Percentiles rank a stretch among this genome's conserved stretches.
These are phyloP conservation scores for Apiospora sp. DNA, from an alignment of 2,329 filamentous ascomycete species.

Conservation along the genomic window DNA sequence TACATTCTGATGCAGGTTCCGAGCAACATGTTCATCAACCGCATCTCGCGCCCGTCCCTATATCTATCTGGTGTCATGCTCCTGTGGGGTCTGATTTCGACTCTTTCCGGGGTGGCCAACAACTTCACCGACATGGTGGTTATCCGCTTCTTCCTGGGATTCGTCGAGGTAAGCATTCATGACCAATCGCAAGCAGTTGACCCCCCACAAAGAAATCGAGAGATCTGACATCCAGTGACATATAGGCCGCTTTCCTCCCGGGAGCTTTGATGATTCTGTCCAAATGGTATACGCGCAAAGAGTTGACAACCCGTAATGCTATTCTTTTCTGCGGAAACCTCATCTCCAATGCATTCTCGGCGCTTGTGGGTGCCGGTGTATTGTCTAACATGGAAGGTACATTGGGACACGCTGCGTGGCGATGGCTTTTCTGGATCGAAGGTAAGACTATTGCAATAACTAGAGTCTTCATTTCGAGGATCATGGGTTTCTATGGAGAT, in stretches of 20 bases:
- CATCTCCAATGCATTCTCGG: conserved; percentile 67
- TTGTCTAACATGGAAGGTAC: conserved; percentile 65
- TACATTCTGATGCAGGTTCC: conserved; percentile 72
- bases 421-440: conserved; percentile 64
- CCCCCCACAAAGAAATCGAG: background rate
- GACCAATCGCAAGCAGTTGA: background rate
- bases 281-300: conserved; percentile 71
- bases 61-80: conserved; percentile 62
- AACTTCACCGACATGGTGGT: conserved; percentile 63
- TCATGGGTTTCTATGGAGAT: background rate
- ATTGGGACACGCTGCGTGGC: conserved; percentile 63
- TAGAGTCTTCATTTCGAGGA: background rate
- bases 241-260: conserved; percentile 69
- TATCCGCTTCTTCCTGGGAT: conserved; percentile 67
- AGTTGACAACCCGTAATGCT: conserved; percentile 62
- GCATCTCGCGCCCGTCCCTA: conserved; percentile 57
- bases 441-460: background rate
- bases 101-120: conserved; percentile 59
- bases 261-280: conserved; percentile 70
- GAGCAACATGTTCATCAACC: conserved; percentile 64
- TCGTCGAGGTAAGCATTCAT: conserved; percentile 50
- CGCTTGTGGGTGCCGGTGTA: conserved; percentile 66
- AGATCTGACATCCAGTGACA: background rate
- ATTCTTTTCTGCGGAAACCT: conserved; percentile 67
- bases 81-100: conserved; percentile 68